Evolutionary conservation across 345 rosid species (phyloP), one percentile per base, ranked within the genome.

Genomic region (Orychophragmus violaceus): DNA sequence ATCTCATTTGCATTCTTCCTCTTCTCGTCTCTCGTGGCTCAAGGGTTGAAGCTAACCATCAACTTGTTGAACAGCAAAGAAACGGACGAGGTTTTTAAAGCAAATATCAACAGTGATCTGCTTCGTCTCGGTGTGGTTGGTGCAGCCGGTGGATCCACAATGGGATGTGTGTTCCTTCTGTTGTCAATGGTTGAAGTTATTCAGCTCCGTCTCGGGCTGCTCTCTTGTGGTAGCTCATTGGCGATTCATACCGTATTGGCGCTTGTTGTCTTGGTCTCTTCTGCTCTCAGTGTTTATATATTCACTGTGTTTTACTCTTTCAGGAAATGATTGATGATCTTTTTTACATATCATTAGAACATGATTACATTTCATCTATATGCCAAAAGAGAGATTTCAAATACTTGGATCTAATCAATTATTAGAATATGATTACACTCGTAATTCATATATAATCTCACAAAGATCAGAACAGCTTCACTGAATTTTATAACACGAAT

Each of bases 21-120:
- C 71, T 72, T 72, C 60, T 72, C 76, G 6, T 72, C 76, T 22
- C 71, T 72, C 17, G 76, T 72, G 46, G 76, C 76, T 48, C 76
- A 72, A 64, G 76, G 76, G 12, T 21, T 72, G 36, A 72, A 72
- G 60, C 53, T 72, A 27, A 30, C 76, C 14, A 39, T 72, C 28
- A 72, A 64, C 53, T 44, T 72, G 32, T 49, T 72, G 71, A 72
- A 72, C 19, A 64, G 66, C 36, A 64, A 72, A 8, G 71, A 72
- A 22, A 63, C 66, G 3, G 71, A 72, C 16, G 46, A 72, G 17
- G 76, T 50, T 12, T 64, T 72, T 12, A 64, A 39, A 56, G 76
- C 76, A 1, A 56, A 64, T 37, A 58, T 72, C 22, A 72, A 72
- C 6, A 14, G 45, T 2, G 66, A 72, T 29, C 55, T 72, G 66